Percentiles rank a stretch among this genome's conserved stretches.
These are phyloP conservation scores for Phytophthora palmivora DNA, from an alignment of 352 stramenopile species.

Conservation along the genomic window DNA sequence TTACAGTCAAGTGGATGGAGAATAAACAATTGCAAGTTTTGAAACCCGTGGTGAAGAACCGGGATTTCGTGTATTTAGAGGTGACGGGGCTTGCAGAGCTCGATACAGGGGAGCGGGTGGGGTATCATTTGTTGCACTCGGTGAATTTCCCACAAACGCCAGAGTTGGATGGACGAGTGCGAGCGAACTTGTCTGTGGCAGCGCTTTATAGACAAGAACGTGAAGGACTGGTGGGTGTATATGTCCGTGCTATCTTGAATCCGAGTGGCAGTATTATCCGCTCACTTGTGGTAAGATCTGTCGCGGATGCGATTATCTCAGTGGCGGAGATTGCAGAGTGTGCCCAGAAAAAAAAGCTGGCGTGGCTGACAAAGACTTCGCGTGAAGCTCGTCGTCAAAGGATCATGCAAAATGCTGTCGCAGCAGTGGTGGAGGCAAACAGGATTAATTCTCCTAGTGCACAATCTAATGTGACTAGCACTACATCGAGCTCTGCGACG, in stretches of 20 bases:
- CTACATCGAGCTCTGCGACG: conserved; percentile 32
- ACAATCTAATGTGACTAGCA: conserved; percentile 29
- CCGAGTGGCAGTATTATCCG: conserved; percentile 43
- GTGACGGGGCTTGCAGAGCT: conserved; percentile 47
- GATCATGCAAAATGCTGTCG: conserved; percentile 23
- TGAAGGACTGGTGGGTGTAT: conserved; percentile 44
- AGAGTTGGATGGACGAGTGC: conserved; percentile 31
- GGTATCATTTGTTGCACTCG: conserved; percentile 67
- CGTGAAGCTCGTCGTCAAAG: conserved; percentile 11
- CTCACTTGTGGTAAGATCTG: conserved; percentile 28
- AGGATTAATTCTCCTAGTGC: conserved; percentile 17
- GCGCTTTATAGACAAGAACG: conserved; percentile 49
- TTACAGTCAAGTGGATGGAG: conserved; percentile 53
- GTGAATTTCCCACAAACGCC: conserved; percentile 48
- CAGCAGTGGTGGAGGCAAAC: conserved; percentile 21
- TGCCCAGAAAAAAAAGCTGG: conserved; percentile 47
- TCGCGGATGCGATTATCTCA: conserved; percentile 37
- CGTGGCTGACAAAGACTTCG: conserved; percentile 32
- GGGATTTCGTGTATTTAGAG: conserved; percentile 68
- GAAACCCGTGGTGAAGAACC: conserved; percentile 49
- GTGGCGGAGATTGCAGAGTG: conserved; percentile 36
- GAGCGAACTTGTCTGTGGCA: conserved; percentile 45
- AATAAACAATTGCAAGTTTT: conserved; percentile 31
- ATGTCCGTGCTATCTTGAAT: conserved; percentile 40
- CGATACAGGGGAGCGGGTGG: conserved; percentile 49